Conservation (phyloP, 1,139 yeast genomes). For the Yamadazyma songkhlaensis region DNA sequence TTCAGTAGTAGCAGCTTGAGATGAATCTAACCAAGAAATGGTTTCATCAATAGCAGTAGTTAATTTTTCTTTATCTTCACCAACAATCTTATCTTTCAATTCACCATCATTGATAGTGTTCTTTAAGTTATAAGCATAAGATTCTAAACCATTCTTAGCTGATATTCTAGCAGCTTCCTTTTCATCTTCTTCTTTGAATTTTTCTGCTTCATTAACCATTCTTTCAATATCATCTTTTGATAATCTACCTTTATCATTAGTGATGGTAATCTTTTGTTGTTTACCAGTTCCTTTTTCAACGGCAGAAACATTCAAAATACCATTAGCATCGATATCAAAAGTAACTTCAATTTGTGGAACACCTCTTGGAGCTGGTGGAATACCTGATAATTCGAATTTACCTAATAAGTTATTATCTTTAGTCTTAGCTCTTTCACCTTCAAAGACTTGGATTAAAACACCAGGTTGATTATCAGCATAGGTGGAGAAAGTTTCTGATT, state of each 20-base stretch:
- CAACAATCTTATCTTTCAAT: conserved; percentile 49
- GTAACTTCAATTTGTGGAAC: conserved; percentile 95
- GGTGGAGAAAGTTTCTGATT: conserved; percentile 91
- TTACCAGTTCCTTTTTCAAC: conserved; percentile 90
- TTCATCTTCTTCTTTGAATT: conserved; percentile 37
- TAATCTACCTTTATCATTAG: conserved; percentile 48
- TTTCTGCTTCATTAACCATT: conserved; percentile 46
- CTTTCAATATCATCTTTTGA: conserved; percentile 48
- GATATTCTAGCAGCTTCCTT: conserved; percentile 33
- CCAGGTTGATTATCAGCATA: conserved; percentile 97
- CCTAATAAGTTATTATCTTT: conserved; percentile 93
- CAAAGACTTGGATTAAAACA: conserved; percentile 89
- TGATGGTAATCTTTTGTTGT: conserved; percentile 37
- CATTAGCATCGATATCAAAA: conserved; percentile 88
- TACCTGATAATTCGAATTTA: conserved; percentile 88
- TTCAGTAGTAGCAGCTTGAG: conserved; percentile 51
- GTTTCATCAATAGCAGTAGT: conserved; percentile 43
- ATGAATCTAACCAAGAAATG: conserved; percentile 46
- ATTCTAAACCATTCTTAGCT: conserved; percentile 83
- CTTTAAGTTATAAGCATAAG: conserved; percentile 81
- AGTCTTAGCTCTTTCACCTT: conserved; percentile 94
- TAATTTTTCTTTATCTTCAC: conserved; percentile 43
- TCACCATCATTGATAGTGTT: conserved; percentile 50
- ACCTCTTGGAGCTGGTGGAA: conserved; percentile 98
- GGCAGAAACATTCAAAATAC: conserved; percentile 90